phyloP scores from a whole-genome alignment of 805 yeast genomes.

The Wickerhamomyces silvicola region DNA sequence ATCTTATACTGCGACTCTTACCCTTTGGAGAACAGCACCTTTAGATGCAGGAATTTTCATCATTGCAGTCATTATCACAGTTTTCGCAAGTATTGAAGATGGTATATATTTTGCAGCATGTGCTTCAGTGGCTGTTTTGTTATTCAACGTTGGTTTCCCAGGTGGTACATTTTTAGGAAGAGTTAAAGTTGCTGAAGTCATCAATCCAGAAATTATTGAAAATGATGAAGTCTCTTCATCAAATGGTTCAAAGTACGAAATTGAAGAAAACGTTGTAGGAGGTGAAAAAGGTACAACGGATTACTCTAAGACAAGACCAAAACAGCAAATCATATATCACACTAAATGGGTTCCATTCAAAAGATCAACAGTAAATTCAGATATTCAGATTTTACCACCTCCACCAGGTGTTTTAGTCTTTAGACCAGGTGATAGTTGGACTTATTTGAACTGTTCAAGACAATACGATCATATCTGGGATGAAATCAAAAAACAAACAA shows the following conservation, averaged over 20 bases:
- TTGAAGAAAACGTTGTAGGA: too few relatives aligned
- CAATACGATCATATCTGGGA: slow-evolving; percentile 67
- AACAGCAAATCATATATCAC: slow-evolving; percentile 33
- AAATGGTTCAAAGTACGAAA: slow-evolving; percentile 8
- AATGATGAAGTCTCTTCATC: slow-evolving; percentile 8
- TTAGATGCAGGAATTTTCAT: slow-evolving; percentile 18
- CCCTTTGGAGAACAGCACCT: slow-evolving; percentile 68
- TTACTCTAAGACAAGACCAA: not conserved
- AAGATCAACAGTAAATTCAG: slow-evolving; percentile 45
- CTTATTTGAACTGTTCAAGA: slow-evolving; percentile 73
- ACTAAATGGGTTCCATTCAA: slow-evolving; percentile 66
- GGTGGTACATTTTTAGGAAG: slow-evolving; percentile 78
- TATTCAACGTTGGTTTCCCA: slow-evolving; percentile 75
- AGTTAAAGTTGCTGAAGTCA: slow-evolving; percentile 63
- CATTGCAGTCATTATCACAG: slow-evolving; percentile 19
- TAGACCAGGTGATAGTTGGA: slow-evolving; percentile 73
- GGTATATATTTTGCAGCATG: slow-evolving; percentile 90
- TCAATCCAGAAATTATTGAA: slow-evolving; percentile 46
- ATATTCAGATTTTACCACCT: slow-evolving; percentile 59
- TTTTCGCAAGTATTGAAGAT: slow-evolving; percentile 55
- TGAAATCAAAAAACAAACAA: slow-evolving; percentile 54
- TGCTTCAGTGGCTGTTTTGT: slow-evolving; percentile 69
- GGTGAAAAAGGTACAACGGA: not conserved
- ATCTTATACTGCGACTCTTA: slow-evolving; percentile 57
- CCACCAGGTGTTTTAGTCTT: slow-evolving; percentile 89